phyloP scores from a whole-genome alignment of 495 filamentous ascomycete species.

The Coniosporium apollinis region DNA sequence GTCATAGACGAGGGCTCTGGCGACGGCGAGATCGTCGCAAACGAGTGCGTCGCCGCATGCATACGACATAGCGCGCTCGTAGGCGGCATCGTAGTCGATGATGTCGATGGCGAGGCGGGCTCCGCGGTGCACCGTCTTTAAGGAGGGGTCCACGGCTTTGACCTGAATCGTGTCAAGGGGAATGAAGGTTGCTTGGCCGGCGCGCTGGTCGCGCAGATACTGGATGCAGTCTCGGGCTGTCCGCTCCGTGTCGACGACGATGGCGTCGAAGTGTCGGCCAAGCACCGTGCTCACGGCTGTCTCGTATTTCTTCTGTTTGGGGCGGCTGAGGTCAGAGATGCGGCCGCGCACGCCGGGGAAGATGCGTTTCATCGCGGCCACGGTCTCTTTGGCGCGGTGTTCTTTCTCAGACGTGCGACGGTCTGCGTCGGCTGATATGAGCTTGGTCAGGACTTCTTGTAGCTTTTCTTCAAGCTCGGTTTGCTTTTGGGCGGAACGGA shows the following conservation, averaged over 20 bases:
- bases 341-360: slow-evolving; percentile 85
- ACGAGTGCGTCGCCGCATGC: slow-evolving; percentile 93
- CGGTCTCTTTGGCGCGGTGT: slow-evolving; percentile 53
- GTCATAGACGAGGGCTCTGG: slow-evolving; percentile 78
- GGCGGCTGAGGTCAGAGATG: slow-evolving; percentile 81
- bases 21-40: slow-evolving; percentile 71
- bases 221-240: slow-evolving; percentile 87
- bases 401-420: slow-evolving; percentile 74
- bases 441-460: slow-evolving; percentile 55
- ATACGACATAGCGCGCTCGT: slow-evolving; percentile 85
- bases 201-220: slow-evolving; percentile 77
- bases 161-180: slow-evolving; percentile 95
- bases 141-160: slow-evolving; percentile 65
- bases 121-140: slow-evolving; percentile 74
- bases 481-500: slow-evolving; percentile 56
- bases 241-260: slow-evolving; percentile 94
- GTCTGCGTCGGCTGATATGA: slow-evolving; percentile 68
- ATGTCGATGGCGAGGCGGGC: slow-evolving; percentile 89
- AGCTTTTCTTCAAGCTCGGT: slow-evolving; percentile 88
- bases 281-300: slow-evolving; percentile 85
- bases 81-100: slow-evolving; percentile 74
- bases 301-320: slow-evolving; percentile 89
- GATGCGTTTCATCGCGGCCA: slow-evolving; percentile 72
- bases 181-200: slow-evolving; percentile 76
- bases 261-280: slow-evolving; percentile 80